Conservation (phyloP, 495 filamentous ascomycete genomes). For the Cercophora samala region DNA sequence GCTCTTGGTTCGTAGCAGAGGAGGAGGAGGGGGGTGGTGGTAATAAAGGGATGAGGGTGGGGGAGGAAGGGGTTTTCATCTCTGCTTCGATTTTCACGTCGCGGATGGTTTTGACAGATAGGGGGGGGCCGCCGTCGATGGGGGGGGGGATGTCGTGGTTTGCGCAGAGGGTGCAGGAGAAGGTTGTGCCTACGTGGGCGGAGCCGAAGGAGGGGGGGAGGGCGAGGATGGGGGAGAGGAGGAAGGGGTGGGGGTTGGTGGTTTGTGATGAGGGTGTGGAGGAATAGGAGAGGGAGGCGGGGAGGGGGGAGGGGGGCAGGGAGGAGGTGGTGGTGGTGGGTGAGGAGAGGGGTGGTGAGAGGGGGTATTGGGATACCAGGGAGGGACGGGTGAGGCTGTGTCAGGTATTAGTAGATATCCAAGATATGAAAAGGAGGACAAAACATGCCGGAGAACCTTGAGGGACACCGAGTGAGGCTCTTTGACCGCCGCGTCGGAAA, state of each 20-base stretch:
- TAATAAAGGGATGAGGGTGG: slow-evolving; percentile 9
- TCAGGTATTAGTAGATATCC: not conserved
- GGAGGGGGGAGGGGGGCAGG: slow-evolving; percentile 30
- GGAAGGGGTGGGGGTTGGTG: slow-evolving; percentile 46
- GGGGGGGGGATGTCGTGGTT: slow-evolving; percentile 70
- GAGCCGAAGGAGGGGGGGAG: slow-evolving; percentile 89
- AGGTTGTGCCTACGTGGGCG: slow-evolving; percentile 93
- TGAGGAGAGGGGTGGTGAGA: slow-evolving; percentile 32
- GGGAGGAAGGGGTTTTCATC: slow-evolving; percentile 76
- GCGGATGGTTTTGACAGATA: slow-evolving; percentile 54
- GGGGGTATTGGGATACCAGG: slow-evolving; percentile 50
- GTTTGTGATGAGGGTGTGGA: not conserved
- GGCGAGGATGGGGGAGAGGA: slow-evolving; percentile 63
- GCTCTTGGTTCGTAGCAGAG: too few species aligned
- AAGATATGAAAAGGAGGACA: not conserved
- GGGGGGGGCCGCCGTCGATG: slow-evolving; percentile 16
- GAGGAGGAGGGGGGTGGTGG: too few species aligned
- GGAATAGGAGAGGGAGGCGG: slow-evolving; percentile 46
- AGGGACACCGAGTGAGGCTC: slow-evolving; percentile 82
- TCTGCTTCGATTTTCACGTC: slow-evolving; percentile 82
- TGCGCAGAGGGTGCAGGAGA: slow-evolving; percentile 88
- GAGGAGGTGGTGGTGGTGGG: slow-evolving; percentile 15
- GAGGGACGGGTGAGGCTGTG: slow-evolving; percentile 53
- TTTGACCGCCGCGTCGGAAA: slow-evolving; percentile 53
- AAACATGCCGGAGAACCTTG: slow-evolving; percentile 66